Percentiles rank a stretch among this genome's conserved stretches.
Conservation (phyloP, 208 protist species). For the Willaertia magna region DNA sequence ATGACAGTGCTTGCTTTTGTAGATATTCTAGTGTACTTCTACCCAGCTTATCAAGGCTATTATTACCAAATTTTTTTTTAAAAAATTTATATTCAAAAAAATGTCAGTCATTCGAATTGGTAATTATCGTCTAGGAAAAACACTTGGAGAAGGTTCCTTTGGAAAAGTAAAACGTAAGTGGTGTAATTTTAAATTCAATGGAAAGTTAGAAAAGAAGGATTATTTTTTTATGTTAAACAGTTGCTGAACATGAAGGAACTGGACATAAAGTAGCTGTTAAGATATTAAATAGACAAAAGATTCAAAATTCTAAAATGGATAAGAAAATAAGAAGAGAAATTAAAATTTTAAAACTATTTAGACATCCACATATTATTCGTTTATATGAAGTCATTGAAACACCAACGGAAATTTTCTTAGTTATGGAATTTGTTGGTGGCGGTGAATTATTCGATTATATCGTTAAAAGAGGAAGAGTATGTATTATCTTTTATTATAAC, state of each 20-base stretch:
- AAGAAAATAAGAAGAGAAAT: conserved; percentile 90
- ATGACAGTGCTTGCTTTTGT: too few relatives aligned
- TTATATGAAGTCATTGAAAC: conserved; percentile 95
- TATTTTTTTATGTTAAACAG: conserved; percentile 31
- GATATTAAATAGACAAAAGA: conserved; percentile 95
- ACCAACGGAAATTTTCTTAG: conserved; percentile 93
- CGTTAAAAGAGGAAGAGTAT: conserved; percentile 73
- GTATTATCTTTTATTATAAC: not conserved
- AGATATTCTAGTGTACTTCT: too few relatives aligned
- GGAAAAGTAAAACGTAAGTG: conserved; percentile 93
- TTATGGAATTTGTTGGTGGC: conserved; percentile 96
- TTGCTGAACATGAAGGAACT: conserved; percentile 85
- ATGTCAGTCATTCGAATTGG: conserved; percentile 57
- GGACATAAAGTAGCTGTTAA: conserved; percentile 94
- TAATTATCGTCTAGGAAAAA: conserved; percentile 92
- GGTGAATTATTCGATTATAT: conserved; percentile 99
- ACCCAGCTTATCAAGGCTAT: too few relatives aligned
- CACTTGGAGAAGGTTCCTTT: conserved; percentile 96
- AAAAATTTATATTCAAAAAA: too few relatives aligned
- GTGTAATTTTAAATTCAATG: too few relatives aligned
- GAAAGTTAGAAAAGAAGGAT: too few relatives aligned
- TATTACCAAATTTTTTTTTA: too few relatives aligned
- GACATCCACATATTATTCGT: conserved; percentile 97
- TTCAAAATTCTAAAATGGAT: conserved; percentile 77
- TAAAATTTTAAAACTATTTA: conserved; percentile 91